phyloP scores from a whole-genome alignment of 257 asterid species.

The Penstemon davidsonii region DNA sequence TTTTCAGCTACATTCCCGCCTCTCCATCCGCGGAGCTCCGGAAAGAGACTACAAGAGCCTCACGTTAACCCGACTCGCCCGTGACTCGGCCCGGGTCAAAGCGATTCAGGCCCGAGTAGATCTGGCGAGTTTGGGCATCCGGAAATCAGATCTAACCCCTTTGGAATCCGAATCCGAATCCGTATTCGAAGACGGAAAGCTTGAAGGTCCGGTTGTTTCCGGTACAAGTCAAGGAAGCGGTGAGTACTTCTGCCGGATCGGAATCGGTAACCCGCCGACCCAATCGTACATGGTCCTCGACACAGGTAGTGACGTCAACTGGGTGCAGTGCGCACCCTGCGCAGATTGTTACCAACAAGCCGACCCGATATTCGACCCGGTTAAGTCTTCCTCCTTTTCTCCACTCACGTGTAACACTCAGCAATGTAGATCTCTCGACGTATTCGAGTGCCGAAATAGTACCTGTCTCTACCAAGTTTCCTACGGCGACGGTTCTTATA shows the following conservation, averaged over 20 bases:
- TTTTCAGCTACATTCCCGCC: conserved; percentile 67
- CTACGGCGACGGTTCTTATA: conserved; percentile 95
- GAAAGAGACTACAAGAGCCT: conserved; percentile 56
- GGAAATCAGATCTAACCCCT: conserved; percentile 57
- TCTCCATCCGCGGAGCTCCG: conserved; percentile 47
- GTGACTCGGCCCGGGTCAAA: conserved; percentile 74
- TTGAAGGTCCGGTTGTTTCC: conserved; percentile 69
- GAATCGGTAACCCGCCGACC: conserved; percentile 75
- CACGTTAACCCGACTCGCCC: conserved; percentile 60
- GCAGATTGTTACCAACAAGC: conserved; percentile 93
- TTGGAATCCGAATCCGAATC: conserved; percentile 43
- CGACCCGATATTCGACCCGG: conserved; percentile 93
- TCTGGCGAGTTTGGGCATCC: conserved; percentile 58
- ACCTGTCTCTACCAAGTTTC: conserved; percentile 84
- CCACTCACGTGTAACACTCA: conserved; percentile 66
- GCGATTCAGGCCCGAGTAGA: conserved; percentile 74
- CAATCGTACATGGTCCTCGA: conserved; percentile 84
- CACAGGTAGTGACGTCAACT: conserved; percentile 89
- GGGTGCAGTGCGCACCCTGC: conserved; percentile 97
- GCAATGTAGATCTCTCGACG: conserved; percentile 83
- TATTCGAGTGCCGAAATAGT: conserved; percentile 67
- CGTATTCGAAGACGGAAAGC: conserved; percentile 50
- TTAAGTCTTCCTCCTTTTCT: conserved; percentile 56
- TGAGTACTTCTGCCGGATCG: conserved; percentile 86
- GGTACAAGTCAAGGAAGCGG: conserved; percentile 98